Conservation (phyloP, 228 moss, liverwort and hornwort species). For the Sphagnum fallax region DNA sequence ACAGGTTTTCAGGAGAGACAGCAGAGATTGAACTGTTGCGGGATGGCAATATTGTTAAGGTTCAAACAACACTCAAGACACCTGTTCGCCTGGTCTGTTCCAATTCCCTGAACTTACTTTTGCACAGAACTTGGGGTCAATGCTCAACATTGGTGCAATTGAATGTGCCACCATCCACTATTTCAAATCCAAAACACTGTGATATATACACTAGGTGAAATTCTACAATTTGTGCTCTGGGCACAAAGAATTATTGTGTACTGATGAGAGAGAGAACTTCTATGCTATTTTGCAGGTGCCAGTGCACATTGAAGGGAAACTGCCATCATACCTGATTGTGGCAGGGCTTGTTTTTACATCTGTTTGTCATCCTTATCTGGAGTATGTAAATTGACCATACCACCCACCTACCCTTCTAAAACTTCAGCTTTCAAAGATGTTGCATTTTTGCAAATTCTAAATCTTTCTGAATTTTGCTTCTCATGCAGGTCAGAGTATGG, state of each 20-base stretch:
- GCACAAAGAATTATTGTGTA: too few relatives aligned
- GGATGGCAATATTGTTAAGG: conserved; percentile 54
- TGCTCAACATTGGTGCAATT: too few relatives aligned
- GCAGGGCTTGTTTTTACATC: conserved; percentile 95
- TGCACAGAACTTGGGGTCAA: too few relatives aligned
- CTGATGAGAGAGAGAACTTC: too few relatives aligned
- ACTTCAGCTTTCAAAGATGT: not conserved
- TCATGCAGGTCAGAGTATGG: conserved; percentile 61
- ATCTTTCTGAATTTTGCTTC: not conserved
- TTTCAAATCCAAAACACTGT: too few relatives aligned
- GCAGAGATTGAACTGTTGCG: conserved; percentile 77
- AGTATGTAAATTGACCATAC: conserved; percentile 42
- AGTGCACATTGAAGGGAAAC: conserved; percentile 91
- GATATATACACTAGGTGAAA: too few relatives aligned
- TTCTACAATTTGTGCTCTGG: too few relatives aligned
- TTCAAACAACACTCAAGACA: conserved; percentile 75
- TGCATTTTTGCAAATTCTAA: too few relatives aligned
- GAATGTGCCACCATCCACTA: too few relatives aligned
- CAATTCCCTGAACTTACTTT: not conserved
- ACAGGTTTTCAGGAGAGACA: conserved; percentile 84
- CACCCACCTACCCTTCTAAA: not conserved
- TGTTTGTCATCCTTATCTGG: conserved; percentile 95
- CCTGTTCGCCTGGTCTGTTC: conserved; percentile 75
- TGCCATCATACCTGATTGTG: conserved; percentile 94
- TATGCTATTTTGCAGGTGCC: conserved; percentile 57